Conservation (phyloP, 768 basidiomycete species). For the Clitopilus passeckerianus region DNA sequence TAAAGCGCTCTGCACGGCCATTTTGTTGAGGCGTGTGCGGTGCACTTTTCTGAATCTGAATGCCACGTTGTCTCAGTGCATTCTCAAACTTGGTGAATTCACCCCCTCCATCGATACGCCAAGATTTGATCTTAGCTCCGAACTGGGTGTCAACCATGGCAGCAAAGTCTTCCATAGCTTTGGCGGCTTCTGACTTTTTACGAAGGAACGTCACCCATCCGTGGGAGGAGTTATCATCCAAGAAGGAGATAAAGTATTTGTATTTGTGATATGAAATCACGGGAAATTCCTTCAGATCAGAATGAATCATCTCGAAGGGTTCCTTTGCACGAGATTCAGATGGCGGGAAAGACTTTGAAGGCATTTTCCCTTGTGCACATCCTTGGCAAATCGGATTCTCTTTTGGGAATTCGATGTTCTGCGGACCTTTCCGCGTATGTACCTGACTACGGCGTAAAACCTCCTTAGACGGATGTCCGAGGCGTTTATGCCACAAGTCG, state of each 20-base stretch:
- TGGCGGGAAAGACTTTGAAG: conserved; percentile 6
- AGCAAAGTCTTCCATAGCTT: conserved; percentile 2
- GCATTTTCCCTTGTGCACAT: conserved; percentile 15
- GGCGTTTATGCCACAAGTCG: conserved; percentile 2
- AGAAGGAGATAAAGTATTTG: conserved; percentile 11
- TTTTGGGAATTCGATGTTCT: background rate
- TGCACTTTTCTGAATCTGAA: background rate
- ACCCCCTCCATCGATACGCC: conserved; percentile 10
- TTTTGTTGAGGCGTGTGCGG: conserved; percentile 13
- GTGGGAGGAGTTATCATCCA: conserved; percentile 11
- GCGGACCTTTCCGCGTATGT: background rate
- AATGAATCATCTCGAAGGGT: conserved; percentile 15
- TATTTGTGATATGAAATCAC: conserved; percentile 11
- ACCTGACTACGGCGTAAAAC: background rate
- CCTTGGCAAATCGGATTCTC: background rate
- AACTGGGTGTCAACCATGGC: conserved; percentile 6
- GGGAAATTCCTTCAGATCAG: conserved; percentile 14
- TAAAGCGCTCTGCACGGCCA: conserved; percentile 13
- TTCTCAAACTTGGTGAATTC: background rate
- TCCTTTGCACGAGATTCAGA: conserved; percentile 6
- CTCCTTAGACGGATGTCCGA: conserved; percentile 2
- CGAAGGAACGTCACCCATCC: conserved; percentile 6
- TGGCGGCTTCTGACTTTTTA: conserved; percentile 3
- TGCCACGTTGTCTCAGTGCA: background rate
- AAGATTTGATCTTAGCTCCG: background rate